Conservation (phyloP, 495 filamentous ascomycete genomes). For the Neurospora tetrasperma region DNA sequence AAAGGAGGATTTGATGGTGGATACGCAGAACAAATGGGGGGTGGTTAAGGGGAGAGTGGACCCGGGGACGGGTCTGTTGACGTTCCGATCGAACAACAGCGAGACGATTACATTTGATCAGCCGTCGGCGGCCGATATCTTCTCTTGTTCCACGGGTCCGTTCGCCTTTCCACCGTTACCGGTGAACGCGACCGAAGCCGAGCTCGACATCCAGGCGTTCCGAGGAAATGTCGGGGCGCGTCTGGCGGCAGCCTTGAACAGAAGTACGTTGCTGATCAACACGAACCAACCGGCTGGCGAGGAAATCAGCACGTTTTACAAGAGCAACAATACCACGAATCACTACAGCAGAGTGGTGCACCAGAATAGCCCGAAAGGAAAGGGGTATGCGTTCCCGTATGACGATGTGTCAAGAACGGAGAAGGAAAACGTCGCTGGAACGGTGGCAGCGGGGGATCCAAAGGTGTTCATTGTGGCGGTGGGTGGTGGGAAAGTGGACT, state of each 20-base stretch:
- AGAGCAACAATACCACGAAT: constrained; percentile 46
- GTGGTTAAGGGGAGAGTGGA: constrained; percentile 40
- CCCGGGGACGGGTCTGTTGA: constrained; percentile 30
- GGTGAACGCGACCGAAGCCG: constrained; percentile 22
- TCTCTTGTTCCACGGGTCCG: constrained; percentile 54
- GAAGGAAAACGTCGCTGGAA: constrained; percentile 49
- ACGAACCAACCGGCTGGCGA: constrained; percentile 41
- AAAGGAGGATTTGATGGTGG: constrained; percentile 39
- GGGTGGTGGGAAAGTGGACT: constrained; percentile 35
- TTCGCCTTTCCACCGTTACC: constrained; percentile 44
- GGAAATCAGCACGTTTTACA: constrained; percentile 40
- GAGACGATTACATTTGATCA: constrained; percentile 33
- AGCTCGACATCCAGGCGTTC: neutral
- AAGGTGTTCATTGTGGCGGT: constrained; percentile 49
- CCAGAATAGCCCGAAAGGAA: constrained; percentile 46
- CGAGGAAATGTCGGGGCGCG: constrained; percentile 49
- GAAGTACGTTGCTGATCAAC: constrained; percentile 48
- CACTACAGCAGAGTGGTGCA: constrained; percentile 64
- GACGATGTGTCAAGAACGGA: constrained; percentile 58
- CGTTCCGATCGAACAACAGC: constrained; percentile 18
- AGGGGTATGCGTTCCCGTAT: constrained; percentile 71
- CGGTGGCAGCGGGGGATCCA: constrained; percentile 48
- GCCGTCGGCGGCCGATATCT: constrained; percentile 55
- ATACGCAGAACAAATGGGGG: constrained; percentile 50
- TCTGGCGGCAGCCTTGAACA: constrained; percentile 58